These are phyloP conservation scores for Kockiozyma suomiensis DNA, from an alignment of 805 yeast genomes.

Conservation along the genomic window DNA sequence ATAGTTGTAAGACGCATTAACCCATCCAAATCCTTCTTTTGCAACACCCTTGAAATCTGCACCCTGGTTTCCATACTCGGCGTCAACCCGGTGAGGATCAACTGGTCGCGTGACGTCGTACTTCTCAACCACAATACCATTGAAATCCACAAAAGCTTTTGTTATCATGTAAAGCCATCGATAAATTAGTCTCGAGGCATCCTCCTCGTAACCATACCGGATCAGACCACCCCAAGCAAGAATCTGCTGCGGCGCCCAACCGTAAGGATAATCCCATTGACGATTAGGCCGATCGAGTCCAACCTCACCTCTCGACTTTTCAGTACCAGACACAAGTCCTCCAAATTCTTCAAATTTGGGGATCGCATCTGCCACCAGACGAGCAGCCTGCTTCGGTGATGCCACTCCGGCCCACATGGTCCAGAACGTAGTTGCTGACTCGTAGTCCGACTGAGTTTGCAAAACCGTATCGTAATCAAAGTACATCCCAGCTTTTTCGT, in stretches of 20 bases:
- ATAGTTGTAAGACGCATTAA: slow-evolving; percentile 78
- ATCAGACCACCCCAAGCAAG: slow-evolving; percentile 86
- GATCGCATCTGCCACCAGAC: slow-evolving; percentile 59
- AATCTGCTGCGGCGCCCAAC: slow-evolving; percentile 99
- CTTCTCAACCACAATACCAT: slow-evolving; percentile 94
- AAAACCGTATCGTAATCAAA: slow-evolving; percentile 78
- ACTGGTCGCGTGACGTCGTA: slow-evolving; percentile 83
- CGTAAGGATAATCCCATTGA: slow-evolving; percentile 98
- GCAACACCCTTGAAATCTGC: slow-evolving; percentile 90
- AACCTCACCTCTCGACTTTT: slow-evolving; percentile 69
- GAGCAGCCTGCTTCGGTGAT: slow-evolving; percentile 65
- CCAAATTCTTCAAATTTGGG: slow-evolving; percentile 80
- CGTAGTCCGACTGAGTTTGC: slow-evolving; percentile 62
- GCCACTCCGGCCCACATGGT: slow-evolving; percentile 84
- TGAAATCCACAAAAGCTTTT: slow-evolving; percentile 84
- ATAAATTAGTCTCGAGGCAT: slow-evolving; percentile 71
- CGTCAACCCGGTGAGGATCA: slow-evolving; percentile 89
- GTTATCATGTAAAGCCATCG: slow-evolving; percentile 92
- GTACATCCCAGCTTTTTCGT: slow-evolving; percentile 72
- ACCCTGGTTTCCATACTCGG: slow-evolving; percentile 97
- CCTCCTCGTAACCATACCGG: slow-evolving; percentile 67
- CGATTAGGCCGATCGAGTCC: slow-evolving; percentile 76
- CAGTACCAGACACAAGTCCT: slow-evolving; percentile 85
- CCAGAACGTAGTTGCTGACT: slow-evolving; percentile 90
- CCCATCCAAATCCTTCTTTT: slow-evolving; percentile 98